Evolutionary conservation across 2,329 filamentous ascomycete species (phyloP).

Genomic region (Colletotrichum australisinense): DNA sequence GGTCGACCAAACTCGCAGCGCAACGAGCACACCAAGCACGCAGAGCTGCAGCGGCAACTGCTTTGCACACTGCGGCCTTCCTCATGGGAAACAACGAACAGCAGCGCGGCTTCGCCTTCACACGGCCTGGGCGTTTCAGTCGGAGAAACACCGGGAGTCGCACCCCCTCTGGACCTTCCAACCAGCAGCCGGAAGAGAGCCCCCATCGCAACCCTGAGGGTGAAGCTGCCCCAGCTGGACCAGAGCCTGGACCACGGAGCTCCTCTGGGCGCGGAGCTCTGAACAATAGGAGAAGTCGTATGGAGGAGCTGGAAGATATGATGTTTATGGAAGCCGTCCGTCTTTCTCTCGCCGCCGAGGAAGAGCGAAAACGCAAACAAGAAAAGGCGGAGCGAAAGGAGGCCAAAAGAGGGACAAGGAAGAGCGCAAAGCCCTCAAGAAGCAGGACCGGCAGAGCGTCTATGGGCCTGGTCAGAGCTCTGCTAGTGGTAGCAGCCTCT

Average conservation of each 20-base stretch:
- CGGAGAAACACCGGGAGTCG: conserved; percentile 62
- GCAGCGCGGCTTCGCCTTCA: conserved; percentile 59
- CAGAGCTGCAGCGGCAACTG: conserved; percentile 91
- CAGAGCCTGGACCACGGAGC: conserved; percentile 48
- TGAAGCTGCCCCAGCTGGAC: conserved; percentile 41
- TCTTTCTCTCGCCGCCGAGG: conserved; percentile 89
- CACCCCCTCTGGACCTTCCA: conserved; percentile 39
- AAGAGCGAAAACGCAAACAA: conserved; percentile 88
- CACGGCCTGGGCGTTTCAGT: conserved; percentile 63
- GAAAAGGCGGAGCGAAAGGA: conserved; percentile 86
- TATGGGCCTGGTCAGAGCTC: conserved; percentile 57
- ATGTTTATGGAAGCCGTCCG: conserved; percentile 99
- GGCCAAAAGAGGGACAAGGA: conserved; percentile 88
- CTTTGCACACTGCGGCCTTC: conserved; percentile 94
- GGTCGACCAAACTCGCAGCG: conserved; percentile 88
- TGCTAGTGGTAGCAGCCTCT: conserved; percentile 73
- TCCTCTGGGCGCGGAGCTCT: conserved; percentile 43
- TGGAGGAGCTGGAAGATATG: conserved; percentile 94
- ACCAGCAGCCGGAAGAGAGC: conserved; percentile 45
- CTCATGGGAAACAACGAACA: conserved; percentile 76
- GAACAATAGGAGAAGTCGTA: conserved; percentile 59
- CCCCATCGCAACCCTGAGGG: conserved; percentile 41
- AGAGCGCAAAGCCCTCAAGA: conserved; percentile 81
- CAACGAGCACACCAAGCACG: conserved; percentile 88
- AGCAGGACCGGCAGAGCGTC: conserved; percentile 55